Evolutionary conservation across 2,329 filamentous ascomycete species (phyloP).

Genomic region (Alternaria dauci): DNA sequence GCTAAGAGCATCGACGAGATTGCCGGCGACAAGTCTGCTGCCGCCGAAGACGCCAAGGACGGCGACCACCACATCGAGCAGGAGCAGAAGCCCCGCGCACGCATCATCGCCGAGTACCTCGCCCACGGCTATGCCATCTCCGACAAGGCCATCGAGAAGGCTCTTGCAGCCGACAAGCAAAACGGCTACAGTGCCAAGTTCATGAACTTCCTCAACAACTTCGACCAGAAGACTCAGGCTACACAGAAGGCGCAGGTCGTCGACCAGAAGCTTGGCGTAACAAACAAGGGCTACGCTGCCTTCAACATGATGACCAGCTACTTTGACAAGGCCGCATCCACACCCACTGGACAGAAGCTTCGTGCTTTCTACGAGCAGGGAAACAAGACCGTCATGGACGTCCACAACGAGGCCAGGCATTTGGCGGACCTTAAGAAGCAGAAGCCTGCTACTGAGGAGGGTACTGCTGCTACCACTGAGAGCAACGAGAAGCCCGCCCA

Average conservation of each 20-base stretch:
- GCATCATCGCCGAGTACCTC: constrained; percentile 95
- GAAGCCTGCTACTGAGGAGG: constrained; percentile 47
- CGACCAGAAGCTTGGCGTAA: constrained; percentile 85
- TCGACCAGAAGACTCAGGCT: constrained; percentile 88
- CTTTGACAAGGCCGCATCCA: constrained; percentile 91
- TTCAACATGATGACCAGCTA: constrained; percentile 80
- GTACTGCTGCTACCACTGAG: constrained; percentile 51
- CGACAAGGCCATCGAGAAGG: constrained; percentile 78
- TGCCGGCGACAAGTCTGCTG: constrained; percentile 66
- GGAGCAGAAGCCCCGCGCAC: constrained; percentile 94
- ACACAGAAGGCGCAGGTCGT: constrained; percentile 84
- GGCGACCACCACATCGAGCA: constrained; percentile 79
- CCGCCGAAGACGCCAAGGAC: constrained; percentile 59
- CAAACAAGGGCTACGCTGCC: constrained; percentile 72
- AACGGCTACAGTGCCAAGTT: constrained; percentile 87
- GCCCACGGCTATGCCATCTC: constrained; percentile 91
- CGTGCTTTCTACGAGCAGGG: constrained; percentile 86
- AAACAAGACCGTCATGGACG: constrained; percentile 90
- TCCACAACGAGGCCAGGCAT: constrained; percentile 88
- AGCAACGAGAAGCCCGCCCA: constrained; percentile 54
- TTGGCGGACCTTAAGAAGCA: constrained; percentile 84
- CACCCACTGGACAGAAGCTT: constrained; percentile 87
- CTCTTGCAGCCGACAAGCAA: constrained; percentile 87
- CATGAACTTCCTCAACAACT: constrained; percentile 74
- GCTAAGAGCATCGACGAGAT: constrained; percentile 72